phyloP scores from a whole-genome alignment of 768 basidiomycete genomes.

The Calocybe indica region DNA sequence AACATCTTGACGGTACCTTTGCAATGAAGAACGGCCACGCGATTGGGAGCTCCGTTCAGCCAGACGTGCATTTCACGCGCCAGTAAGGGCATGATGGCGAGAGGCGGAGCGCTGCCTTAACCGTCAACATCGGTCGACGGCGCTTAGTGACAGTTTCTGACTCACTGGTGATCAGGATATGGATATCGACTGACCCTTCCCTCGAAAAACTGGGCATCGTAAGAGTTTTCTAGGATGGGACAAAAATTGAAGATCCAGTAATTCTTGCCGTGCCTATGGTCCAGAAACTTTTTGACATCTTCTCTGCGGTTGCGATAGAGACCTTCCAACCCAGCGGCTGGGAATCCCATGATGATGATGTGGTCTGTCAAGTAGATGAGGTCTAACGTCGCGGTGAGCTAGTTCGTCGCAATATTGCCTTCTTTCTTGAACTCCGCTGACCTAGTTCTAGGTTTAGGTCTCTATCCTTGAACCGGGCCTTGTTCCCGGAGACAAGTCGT shows the following conservation, averaged over 20 bases:
- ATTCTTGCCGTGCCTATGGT: slow-evolving; percentile 65
- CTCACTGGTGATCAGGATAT: slow-evolving; percentile 88
- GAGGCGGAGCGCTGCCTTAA: slow-evolving; percentile 59
- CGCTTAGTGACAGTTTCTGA: slow-evolving; percentile 7
- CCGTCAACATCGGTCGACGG: not conserved
- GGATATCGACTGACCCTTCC: slow-evolving; percentile 80
- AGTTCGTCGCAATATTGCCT: not conserved
- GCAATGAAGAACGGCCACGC: slow-evolving; percentile 81
- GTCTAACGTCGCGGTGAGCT: slow-evolving; percentile 22
- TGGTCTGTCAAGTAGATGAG: slow-evolving; percentile 69
- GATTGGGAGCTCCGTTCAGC: slow-evolving; percentile 57
- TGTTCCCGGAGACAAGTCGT: slow-evolving; percentile 75
- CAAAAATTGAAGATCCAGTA: slow-evolving; percentile 92
- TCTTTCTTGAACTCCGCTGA: slow-evolving; percentile 13
- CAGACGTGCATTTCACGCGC: slow-evolving; percentile 71
- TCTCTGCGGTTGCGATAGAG: slow-evolving; percentile 75
- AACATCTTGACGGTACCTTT: slow-evolving; percentile 47
- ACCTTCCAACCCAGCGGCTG: slow-evolving; percentile 72
- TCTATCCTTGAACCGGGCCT: slow-evolving; percentile 69
- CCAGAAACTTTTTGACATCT: slow-evolving; percentile 72
- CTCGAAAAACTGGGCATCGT: slow-evolving; percentile 61
- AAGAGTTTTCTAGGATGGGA: slow-evolving; percentile 75
- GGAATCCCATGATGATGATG: slow-evolving; percentile 80
- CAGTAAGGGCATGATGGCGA: slow-evolving; percentile 66
- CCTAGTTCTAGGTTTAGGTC: slow-evolving; percentile 66